Conservation (phyloP, 2,329 filamentous ascomycete genomes). For the Scytalidium lignicola region DNA sequence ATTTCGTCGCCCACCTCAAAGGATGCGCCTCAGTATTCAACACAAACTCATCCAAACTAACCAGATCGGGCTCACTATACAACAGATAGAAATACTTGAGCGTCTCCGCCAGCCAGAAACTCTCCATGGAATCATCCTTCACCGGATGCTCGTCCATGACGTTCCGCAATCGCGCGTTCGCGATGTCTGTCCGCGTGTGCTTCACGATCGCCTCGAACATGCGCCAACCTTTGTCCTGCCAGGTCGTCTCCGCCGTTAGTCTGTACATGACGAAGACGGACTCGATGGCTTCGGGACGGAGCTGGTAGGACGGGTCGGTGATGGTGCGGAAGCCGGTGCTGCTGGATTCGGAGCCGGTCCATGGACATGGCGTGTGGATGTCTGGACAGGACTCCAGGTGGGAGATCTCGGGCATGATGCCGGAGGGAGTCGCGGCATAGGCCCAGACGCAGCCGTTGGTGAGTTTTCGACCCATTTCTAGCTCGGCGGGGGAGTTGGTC, state of each 20-base stretch:
- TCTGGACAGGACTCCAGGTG: constrained; percentile 35
- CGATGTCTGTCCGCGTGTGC: constrained; percentile 34
- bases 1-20: not conserved
- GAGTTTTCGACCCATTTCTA: constrained; percentile 42
- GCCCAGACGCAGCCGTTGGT: constrained; percentile 55
- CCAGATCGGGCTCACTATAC: constrained; percentile 37
- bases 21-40: constrained; percentile 32
- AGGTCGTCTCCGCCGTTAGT: constrained; percentile 13
- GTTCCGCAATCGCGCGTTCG: constrained; percentile 35
- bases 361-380: not conserved
- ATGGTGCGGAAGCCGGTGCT: constrained; percentile 15
- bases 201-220: constrained; percentile 40
- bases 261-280: constrained; percentile 57
- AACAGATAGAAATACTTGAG: constrained; percentile 56
- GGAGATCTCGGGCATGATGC: constrained; percentile 56
- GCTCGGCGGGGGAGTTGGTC: constrained; percentile 39
- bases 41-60: constrained; percentile 59
- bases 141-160: constrained; percentile 20
- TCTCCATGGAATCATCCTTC: constrained; percentile 49
- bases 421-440: constrained; percentile 47
- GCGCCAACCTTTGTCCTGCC: constrained; percentile 38
- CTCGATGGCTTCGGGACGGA: constrained; percentile 60
- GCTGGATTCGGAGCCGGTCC: not conserved
- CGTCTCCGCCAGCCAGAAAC: constrained; percentile 58
- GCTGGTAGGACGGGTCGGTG: constrained; percentile 37